phyloP scores from a whole-genome alignment of 257 asterid species.

The Marsdenia floribunda region DNA sequence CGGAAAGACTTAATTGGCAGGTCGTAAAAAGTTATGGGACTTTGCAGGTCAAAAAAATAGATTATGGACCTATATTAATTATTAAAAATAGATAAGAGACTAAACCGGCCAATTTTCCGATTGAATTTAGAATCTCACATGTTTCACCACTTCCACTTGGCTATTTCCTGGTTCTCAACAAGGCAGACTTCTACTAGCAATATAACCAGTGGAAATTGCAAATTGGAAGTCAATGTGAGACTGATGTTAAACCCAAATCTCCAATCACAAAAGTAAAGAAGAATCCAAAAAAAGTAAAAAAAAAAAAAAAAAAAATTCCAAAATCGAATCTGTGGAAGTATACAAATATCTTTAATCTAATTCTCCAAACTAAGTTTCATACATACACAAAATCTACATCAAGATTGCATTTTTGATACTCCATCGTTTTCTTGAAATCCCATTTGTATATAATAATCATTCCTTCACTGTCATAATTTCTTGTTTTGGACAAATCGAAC shows the following conservation, averaged over 20 bases:
- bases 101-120: too few species aligned
- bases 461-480: conserved; percentile 17
- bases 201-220: background rate
- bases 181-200: too few species aligned
- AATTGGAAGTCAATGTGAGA: background rate
- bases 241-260: conserved; percentile 3
- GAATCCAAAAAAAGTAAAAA: background rate
- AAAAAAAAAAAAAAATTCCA: background rate
- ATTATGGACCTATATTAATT: too few species aligned
- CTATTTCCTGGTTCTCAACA: too few species aligned
- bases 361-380: background rate
- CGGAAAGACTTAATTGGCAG: too few species aligned
- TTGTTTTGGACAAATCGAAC: conserved; percentile 18
- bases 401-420: conserved; percentile 1
- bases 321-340: conserved; percentile 8
- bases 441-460: background rate
- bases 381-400: background rate
- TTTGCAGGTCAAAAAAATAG: too few species aligned
- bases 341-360: background rate
- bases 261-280: background rate
- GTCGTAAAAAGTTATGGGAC: too few species aligned
- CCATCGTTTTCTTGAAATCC: background rate
- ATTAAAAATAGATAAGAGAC: too few species aligned
- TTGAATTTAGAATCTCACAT: too few species aligned
- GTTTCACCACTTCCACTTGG: too few species aligned